Evolutionary conservation across 2,329 filamentous ascomycete genomes (phyloP), one percentile per base, ranked within the genome.

Genomic region (Microthyrium microscopicum): DNA sequence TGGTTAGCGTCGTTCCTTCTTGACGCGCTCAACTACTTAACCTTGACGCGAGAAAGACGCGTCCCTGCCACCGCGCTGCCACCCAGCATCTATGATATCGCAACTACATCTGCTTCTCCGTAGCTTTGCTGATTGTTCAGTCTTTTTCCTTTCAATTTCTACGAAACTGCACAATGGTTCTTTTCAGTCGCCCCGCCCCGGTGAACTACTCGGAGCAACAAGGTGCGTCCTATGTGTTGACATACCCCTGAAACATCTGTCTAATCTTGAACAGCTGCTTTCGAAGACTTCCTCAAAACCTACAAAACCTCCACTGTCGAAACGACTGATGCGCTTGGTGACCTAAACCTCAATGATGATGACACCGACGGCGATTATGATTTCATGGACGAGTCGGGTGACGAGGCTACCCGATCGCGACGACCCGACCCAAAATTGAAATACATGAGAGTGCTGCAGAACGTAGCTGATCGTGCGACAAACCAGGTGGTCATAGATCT

Each of bases 141-240:
- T n/a, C n/a, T n/a, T n/a, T n/a, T n/a, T n/a, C n/a, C n/a, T n/a
- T n/a, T n/a, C n/a, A n/a, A n/a, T n/a, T n/a, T n/a, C n/a, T n/a
- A n/a, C n/a, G n/a, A n/a, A n/a, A n/a, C n/a, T n/a, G n/a, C 20
- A 46, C 57, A 60, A 94, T 94, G 87, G 78, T 84, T 67, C 78
- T 94, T 50, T 70, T 84, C 50, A 76, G 78, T 43, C 78, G 77
- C 56, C 75, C 70, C 51, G 67, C 75, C 45, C 72, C 78, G 33
- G 83, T 93, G 47, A 77, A 92, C 55, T 98, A 98, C 61, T 70
- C 75, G 49, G 73, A 75, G 48, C 89, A 98, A 57, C 73, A 89
- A 58, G 63, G 81, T 84, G 57, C 46, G 73, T 55, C 38, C 37
- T 35, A 34, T 35, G 43, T 40, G 21, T 21, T 31, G 41, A 29